Evolutionary conservation across 805 yeast genomes (phyloP).

Genomic region (Starmerella apis): DNA sequence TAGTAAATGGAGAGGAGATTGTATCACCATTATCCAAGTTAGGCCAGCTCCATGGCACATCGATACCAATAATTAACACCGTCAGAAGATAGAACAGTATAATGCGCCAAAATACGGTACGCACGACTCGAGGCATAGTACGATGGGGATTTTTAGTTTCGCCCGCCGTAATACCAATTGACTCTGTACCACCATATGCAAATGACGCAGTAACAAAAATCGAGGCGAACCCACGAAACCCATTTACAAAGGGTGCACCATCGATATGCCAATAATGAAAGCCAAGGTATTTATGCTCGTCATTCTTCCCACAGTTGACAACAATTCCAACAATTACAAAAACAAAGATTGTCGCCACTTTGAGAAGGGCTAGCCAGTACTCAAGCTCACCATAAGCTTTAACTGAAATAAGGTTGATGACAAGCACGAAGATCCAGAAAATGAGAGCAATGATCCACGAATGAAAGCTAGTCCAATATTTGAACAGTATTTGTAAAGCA

Average conservation of each 20-base stretch:
- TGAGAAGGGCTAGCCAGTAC: slow-evolving; percentile 57
- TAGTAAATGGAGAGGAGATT: slow-evolving; percentile 39
- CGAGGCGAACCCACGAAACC: slow-evolving; percentile 38
- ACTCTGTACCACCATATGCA: slow-evolving; percentile 49
- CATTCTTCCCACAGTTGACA: slow-evolving; percentile 47
- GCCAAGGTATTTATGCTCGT: slow-evolving; percentile 34
- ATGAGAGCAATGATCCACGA: slow-evolving; percentile 40
- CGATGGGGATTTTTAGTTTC: slow-evolving; percentile 50
- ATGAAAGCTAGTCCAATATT: slow-evolving; percentile 39
- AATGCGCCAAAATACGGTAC: slow-evolving; percentile 47
- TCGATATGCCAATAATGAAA: slow-evolving; percentile 45
- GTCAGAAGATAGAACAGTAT: slow-evolving; percentile 44
- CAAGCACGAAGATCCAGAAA: slow-evolving; percentile 43
- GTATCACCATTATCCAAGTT: slow-evolving; percentile 35
- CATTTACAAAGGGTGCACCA: slow-evolving; percentile 36
- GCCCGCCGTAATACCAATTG: slow-evolving; percentile 50
- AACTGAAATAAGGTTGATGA: slow-evolving; percentile 42
- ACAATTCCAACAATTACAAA: slow-evolving; percentile 48
- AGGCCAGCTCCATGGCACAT: slow-evolving; percentile 48
- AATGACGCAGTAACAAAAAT: slow-evolving; percentile 50
- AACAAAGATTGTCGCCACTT: slow-evolving; percentile 55
- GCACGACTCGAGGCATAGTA: slow-evolving; percentile 49
- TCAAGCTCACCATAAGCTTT: slow-evolving; percentile 46
- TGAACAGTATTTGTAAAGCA: slow-evolving; percentile 39
- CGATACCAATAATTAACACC: slow-evolving; percentile 48